phyloP scores from a whole-genome alignment of 1,139 yeast species.

The Blastobotrys proliferans region DNA sequence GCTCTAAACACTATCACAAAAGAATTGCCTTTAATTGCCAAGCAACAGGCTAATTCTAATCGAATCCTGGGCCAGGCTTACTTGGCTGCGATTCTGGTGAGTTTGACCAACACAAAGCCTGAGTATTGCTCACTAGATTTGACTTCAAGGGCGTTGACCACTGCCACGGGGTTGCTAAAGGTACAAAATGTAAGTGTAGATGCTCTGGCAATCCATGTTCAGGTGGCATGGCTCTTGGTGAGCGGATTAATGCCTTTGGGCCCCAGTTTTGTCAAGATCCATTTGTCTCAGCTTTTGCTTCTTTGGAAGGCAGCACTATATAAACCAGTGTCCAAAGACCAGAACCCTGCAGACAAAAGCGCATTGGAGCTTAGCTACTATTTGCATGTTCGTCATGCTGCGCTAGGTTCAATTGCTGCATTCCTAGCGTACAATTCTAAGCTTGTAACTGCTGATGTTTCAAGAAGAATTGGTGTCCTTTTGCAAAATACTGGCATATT shows the following conservation, averaged over 20 bases:
- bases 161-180: slow-evolving; percentile 35
- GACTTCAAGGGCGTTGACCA: slow-evolving; percentile 32
- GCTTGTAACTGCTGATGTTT: slow-evolving; percentile 39
- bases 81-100: slow-evolving; percentile 26
- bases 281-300: slow-evolving; percentile 68
- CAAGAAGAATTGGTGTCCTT: slow-evolving; percentile 34
- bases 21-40: slow-evolving; percentile 26
- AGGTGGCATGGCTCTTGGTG: slow-evolving; percentile 63
- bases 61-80: slow-evolving; percentile 31
- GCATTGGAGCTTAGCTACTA: slow-evolving; percentile 33
- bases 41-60: slow-evolving; percentile 20
- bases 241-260: slow-evolving; percentile 75
- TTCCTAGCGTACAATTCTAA: slow-evolving; percentile 36
- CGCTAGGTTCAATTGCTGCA: slow-evolving; percentile 35
- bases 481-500: slow-evolving; percentile 34
- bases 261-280: slow-evolving; percentile 58
- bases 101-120: slow-evolving; percentile 31
- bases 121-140: slow-evolving; percentile 35
- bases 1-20: slow-evolving; percentile 27
- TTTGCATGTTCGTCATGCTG: slow-evolving; percentile 36
- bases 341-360: slow-evolving; percentile 27
- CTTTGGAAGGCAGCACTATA: slow-evolving; percentile 83
- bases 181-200: slow-evolving; percentile 29
- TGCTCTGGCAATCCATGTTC: slow-evolving; percentile 31
- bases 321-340: slow-evolving; percentile 33